Evolutionary conservation across 768 basidiomycete genomes (phyloP).

Genomic region (Thelephora aurantiotincta): DNA sequence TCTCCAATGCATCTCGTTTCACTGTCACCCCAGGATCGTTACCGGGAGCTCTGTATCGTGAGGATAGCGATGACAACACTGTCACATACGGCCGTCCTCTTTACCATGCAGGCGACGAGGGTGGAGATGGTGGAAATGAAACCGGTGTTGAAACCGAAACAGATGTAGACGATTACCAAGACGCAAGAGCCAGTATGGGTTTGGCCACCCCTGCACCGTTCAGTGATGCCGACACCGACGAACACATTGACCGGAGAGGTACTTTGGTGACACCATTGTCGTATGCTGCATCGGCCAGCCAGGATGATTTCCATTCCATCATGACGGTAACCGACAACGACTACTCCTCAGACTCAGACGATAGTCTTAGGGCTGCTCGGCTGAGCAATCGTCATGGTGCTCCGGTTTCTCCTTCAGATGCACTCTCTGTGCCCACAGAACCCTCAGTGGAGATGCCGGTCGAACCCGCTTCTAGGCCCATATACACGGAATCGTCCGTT

Average conservation of each 20-base stretch:
- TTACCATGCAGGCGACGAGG: conserved; percentile 20
- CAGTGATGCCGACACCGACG: conserved; percentile 9
- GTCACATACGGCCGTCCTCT: conserved; percentile 9
- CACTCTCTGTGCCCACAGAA: conserved; percentile 5
- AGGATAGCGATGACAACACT: conserved; percentile 19
- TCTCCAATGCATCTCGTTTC: background rate
- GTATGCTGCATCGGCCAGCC: no score
- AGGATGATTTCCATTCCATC: conserved; percentile 65
- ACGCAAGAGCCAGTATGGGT: conserved; percentile 52
- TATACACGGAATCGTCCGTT: no score
- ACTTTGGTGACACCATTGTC: background rate
- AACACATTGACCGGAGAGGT: conserved; percentile 5
- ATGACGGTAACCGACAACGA: conserved; percentile 58
- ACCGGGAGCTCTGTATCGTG: conserved; percentile 8
- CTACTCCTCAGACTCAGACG: conserved; percentile 42
- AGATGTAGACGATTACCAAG: conserved; percentile 60
- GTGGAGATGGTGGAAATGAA: conserved; percentile 33
- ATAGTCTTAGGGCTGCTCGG: conserved; percentile 59
- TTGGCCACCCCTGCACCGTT: conserved; percentile 56
- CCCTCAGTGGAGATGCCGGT: no score
- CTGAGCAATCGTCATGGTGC: conserved; percentile 16
- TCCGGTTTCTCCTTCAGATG: conserved; percentile 17
- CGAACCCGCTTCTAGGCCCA: no score
- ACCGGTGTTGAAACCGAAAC: conserved; percentile 58
- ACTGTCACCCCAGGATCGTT: conserved; percentile 2